A percentile compares a stretch with the other conserved stretches of the same genome.
Evolutionary conservation across 73 alveolate species (phyloP).

Genomic region (Uronychia setigera): DNA sequence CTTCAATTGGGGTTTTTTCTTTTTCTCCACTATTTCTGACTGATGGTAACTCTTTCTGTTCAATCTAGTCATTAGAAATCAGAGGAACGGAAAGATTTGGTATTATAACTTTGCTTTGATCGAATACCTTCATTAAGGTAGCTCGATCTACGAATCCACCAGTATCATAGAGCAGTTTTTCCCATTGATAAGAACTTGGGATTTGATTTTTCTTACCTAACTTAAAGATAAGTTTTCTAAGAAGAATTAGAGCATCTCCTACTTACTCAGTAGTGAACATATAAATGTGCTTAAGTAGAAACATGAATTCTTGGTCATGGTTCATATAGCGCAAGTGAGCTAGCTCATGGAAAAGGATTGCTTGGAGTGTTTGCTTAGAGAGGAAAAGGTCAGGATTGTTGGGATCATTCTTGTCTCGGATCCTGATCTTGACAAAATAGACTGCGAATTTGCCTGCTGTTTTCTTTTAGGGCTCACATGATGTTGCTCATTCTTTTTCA

Average conservation of each 20-base stretch:
- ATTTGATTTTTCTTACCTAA: not conserved
- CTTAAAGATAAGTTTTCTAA: not conserved
- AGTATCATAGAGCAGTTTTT: not conserved
- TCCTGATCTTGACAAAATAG: conserved; percentile 4
- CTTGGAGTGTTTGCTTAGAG: not conserved
- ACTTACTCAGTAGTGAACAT: conserved; percentile 20
- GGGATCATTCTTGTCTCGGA: conserved; percentile 9
- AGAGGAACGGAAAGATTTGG: too few relatives aligned
- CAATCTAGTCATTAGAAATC: too few relatives aligned
- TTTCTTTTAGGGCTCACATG: not conserved
- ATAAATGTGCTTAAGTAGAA: conserved; percentile 21
- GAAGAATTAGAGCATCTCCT: not conserved
- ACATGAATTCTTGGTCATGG: conserved; percentile 32
- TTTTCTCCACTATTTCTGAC: too few relatives aligned
- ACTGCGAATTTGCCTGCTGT: conserved; percentile 5
- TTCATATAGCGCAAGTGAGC: conserved; percentile 28
- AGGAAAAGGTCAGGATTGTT: conserved; percentile 9
- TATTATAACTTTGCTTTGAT: too few relatives aligned
- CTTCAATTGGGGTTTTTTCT: too few relatives aligned
- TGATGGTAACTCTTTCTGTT: too few relatives aligned
- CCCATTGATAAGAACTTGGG: conserved; percentile 3
- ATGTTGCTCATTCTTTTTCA: too few relatives aligned
- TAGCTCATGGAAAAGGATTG: conserved; percentile 26
- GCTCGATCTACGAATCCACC: conserved; percentile 5
- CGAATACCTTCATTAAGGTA: not conserved